Evolutionary conservation across 305 asterid genomes (phyloP), one percentile per base, ranked within the genome.

Genomic region (Ajuga reptans): DNA sequence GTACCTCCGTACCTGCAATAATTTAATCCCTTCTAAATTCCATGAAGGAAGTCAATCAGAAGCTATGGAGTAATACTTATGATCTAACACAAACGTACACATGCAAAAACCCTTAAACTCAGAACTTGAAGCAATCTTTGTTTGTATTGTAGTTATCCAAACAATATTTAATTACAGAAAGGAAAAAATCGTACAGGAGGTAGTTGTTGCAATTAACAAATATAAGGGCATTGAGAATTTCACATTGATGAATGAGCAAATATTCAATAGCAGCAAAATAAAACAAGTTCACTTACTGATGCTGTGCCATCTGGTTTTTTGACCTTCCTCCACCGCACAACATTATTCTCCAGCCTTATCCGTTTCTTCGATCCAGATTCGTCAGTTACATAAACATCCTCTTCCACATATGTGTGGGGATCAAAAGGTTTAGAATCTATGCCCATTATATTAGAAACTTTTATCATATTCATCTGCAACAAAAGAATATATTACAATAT

Each of bases 371-470:
- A 82, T 78, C 98, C 98, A 78, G 97, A 89, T 80, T 94, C 99
- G 55, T 94, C 98, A 24, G 96, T 86, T 69, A 80, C 97, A 72
- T 86, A 94, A 66, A 70, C 78, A 64, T 89, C 96, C 73, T 91
- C 98, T 72, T 91, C 99, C 78, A 85, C 95, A 75, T 85, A 94
- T 16, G 91, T 83, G 68, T 83, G 82, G 56, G 95, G 96, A 77
- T 94, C 95, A 67, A 94, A 94, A 58, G 99, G 98, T 79, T 83
- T 87, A 64, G 90, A 83, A 74, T 94, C 99, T 71, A 94, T 79
- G 46, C 99, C 99, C 99, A 94, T 94, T 78, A 94, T 91, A 78
- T 94, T 94, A 41, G 99, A 94, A 54, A 91, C 98, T 83, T 94
- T 94, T 72, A 94, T 88, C 97, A 89, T 86, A 84, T 89, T 82